Conservation (phyloP, 441 rosid species). For the Eruca vesicaria region DNA sequence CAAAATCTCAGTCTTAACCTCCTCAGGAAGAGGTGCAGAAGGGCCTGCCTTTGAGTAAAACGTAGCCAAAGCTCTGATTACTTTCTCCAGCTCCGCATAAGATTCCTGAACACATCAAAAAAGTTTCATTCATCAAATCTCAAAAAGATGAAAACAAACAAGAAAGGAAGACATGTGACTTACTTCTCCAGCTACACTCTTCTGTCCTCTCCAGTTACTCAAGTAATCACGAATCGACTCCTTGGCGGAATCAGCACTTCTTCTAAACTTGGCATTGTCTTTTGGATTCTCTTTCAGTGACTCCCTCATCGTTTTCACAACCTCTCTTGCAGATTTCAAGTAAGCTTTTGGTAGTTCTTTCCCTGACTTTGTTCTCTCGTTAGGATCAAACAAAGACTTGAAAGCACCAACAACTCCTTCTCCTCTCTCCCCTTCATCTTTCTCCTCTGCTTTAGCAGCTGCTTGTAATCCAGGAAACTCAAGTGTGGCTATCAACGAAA, state of each 20-base stretch:
- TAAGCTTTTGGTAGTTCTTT: constrained; percentile 81
- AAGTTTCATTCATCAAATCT: background rate
- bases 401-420: constrained; percentile 64
- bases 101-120: constrained; percentile 55
- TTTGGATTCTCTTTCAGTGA: constrained; percentile 75
- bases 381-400: constrained; percentile 69
- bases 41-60: constrained; percentile 92
- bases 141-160: background rate
- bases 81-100: constrained; percentile 68
- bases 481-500: constrained; percentile 39
- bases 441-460: constrained; percentile 50
- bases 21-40: constrained; percentile 75
- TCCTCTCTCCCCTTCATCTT: constrained; percentile 35
- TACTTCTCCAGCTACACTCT: constrained; percentile 54
- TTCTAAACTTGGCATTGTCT: constrained; percentile 63
- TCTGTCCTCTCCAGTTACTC: constrained; percentile 75
- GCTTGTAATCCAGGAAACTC: constrained; percentile 37
- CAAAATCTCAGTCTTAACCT: constrained; percentile 61
- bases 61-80: constrained; percentile 58
- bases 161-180: background rate
- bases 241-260: constrained; percentile 86
- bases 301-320: constrained; percentile 71
- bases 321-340: constrained; percentile 81
- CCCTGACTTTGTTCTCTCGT: constrained; percentile 70
- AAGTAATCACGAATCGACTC: constrained; percentile 80